These are phyloP conservation scores for Ustilago crameri DNA, from an alignment of 1,284 basidiomycete genomes.

Conservation along the genomic window DNA sequence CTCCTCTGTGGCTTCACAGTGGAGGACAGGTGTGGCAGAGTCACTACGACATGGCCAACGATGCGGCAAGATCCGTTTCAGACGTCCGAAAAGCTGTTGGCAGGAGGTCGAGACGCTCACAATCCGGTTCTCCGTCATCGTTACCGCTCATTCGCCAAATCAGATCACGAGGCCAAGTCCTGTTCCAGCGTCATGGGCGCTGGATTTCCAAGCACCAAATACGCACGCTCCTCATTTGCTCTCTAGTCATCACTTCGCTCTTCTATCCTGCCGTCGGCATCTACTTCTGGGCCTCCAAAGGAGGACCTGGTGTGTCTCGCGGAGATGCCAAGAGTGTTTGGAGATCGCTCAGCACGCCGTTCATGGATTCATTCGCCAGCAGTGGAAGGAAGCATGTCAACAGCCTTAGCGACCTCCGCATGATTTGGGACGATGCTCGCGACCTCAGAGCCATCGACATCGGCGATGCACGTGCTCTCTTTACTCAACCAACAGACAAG, in stretches of 20 bases:
- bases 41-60: conserved; percentile 21
- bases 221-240: conserved; percentile 89
- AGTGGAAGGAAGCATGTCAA: conserved; percentile 59
- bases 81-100: conserved; percentile 12
- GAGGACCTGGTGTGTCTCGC: conserved; percentile 58
- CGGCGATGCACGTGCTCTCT: conserved; percentile 43
- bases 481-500: conserved; percentile 15
- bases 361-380: conserved; percentile 61
- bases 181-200: conserved; percentile 56
- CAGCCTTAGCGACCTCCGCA: conserved; percentile 61
- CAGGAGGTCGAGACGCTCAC: conserved; percentile 32
- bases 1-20: conserved; percentile 9
- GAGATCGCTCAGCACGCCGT: conserved; percentile 61
- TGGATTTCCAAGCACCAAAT: conserved; percentile 77
- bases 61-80: conserved; percentile 9
- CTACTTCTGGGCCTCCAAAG: conserved; percentile 65
- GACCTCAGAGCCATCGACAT: conserved; percentile 56
- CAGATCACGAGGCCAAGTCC: conserved; percentile 28
- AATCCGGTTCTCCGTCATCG: conserved; percentile 24
- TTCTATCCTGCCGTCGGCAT: conserved; percentile 73
- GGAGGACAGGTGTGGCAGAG: not conserved
- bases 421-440: conserved; percentile 65
- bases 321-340: conserved; percentile 60
- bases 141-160: conserved; percentile 30
- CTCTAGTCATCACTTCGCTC: conserved; percentile 92